Evolutionary conservation across 116 monocot genomes (phyloP).

Genomic region (Cymodocea nodosa): DNA sequence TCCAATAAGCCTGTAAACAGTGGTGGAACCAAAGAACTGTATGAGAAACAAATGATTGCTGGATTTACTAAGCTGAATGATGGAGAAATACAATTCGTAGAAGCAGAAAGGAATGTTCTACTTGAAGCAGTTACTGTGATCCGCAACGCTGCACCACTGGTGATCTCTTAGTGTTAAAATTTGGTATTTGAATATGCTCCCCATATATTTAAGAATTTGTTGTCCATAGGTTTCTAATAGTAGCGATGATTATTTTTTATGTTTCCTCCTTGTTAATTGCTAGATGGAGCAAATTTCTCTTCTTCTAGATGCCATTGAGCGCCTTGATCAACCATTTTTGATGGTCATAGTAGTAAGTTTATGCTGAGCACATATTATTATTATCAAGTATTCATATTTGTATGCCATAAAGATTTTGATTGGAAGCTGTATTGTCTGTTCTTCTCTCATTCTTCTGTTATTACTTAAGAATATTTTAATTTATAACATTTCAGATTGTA

Average conservation of each 20-base stretch:
- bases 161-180: constrained; percentile 95
- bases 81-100: constrained; percentile 48
- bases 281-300: constrained; percentile 92
- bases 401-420: no score
- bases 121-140: constrained; percentile 56
- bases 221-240: background rate
- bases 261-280: constrained; percentile 12
- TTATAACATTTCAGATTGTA: no score
- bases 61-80: constrained; percentile 71
- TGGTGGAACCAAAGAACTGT: constrained; percentile 4
- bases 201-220: constrained; percentile 21
- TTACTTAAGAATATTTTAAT: background rate
- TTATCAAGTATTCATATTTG: background rate
- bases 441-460: background rate
- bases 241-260: background rate
- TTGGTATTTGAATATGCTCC: constrained; percentile 89
- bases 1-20: constrained; percentile 14
- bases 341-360: constrained; percentile 83
- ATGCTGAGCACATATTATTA: background rate
- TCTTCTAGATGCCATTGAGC: constrained; percentile 68
- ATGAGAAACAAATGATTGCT: constrained; percentile 33
- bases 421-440: background rate
- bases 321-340: constrained; percentile 89
- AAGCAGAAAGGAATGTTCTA: constrained; percentile 57
- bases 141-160: constrained; percentile 85